Evolutionary conservation across 176 grass and related monocot genomes (phyloP), one percentile per base, ranked within the genome.

Genomic region (Oryza longistaminata): DNA sequence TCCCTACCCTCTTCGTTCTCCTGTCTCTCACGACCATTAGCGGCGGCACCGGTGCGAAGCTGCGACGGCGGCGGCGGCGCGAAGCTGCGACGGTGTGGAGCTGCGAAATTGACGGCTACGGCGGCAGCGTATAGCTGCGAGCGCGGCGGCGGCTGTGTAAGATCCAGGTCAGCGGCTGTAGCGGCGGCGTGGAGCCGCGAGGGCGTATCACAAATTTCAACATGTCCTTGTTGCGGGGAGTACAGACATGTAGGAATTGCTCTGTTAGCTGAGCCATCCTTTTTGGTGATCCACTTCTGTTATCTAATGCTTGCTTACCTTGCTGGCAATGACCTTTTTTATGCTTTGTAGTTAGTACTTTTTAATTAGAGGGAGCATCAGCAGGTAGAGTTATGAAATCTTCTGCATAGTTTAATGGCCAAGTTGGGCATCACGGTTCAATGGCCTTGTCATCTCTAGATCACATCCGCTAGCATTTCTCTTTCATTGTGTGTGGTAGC

Each of bases 231-330:
- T 89, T 70, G 43, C 6, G 5, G 31, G 33, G 40, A 78, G 66
- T 83, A 70, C 70, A 84, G 64, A 84, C 89, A 65, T 84, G 62
- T 76, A 84, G 43, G 9, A 64, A 64, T 75, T 76, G 62, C 70
- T 75, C 15, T n/a, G 55, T 90, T 91, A 87, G 85, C 70, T 87
- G 81, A 80, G 60, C 85, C 64, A 80, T 84, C 76, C 4, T 75
- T 74, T 87, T 80, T 66, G 68, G 69, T 39, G 39, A 50, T 71
- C 34, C 49, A 80, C 52, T 75, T 84, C 65, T 80, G 16, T 83
- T 75, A 78, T 50, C 22, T 78, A 35, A 42, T 66, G n/a, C 6
- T 72, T 66, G 82, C 70, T 87, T 84, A 74, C 42, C 42, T 83
- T 75, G 29, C 22, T 75, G 49, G 58, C 75, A 62, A 14, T 70